Percentiles rank a stretch among this genome's conserved stretches.
These are phyloP conservation scores for Cenchrus fungigraminus DNA, from an alignment of 176 grass and related monocot genomes.

Conservation along the genomic window DNA sequence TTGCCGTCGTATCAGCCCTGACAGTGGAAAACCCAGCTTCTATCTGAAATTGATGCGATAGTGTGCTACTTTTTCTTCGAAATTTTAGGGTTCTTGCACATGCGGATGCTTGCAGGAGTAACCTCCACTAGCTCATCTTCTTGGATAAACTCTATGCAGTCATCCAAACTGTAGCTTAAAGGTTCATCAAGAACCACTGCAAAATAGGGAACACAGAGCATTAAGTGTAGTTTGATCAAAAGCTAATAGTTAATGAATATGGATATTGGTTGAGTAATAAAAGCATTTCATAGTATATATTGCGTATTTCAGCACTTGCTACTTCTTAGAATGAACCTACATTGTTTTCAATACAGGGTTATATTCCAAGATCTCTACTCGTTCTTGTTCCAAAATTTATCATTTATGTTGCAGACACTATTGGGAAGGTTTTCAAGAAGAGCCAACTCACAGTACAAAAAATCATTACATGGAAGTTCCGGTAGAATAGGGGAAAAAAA, in stretches of 20 bases:
- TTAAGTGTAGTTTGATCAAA: constrained; percentile 13
- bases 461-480: neutral
- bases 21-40: constrained; percentile 1
- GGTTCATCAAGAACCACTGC: constrained; percentile 93
- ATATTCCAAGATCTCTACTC: neutral
- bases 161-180: constrained; percentile 88
- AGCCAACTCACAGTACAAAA: neutral
- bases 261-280: neutral
- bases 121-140: constrained; percentile 95
- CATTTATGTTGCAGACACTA: constrained; percentile 1
- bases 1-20: neutral
- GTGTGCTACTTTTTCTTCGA: constrained; percentile 48
- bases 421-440: neutral
- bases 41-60: neutral
- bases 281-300: neutral
- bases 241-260: neutral
- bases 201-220: constrained; percentile 37
- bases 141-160: constrained; percentile 98
- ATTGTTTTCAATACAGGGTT: constrained; percentile 2
- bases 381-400: constrained; percentile 11
- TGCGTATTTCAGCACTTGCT: neutral
- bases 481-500: neutral
- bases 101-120: constrained; percentile 77
- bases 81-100: constrained; percentile 95
- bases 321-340: neutral